phyloP scores from a whole-genome alignment of 2,329 filamentous ascomycete genomes.

The Aspergillus persii region DNA sequence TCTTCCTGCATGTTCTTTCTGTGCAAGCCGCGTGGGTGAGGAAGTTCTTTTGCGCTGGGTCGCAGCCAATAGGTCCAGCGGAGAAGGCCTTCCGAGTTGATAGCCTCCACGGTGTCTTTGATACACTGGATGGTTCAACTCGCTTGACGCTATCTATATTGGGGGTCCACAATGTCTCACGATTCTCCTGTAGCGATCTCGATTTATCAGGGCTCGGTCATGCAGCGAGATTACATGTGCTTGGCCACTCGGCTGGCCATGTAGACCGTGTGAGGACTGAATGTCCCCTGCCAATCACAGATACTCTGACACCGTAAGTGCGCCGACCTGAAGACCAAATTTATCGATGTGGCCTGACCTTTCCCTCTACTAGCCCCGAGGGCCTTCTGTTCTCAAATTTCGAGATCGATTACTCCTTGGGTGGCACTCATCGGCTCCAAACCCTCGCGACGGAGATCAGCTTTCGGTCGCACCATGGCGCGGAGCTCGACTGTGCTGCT shows the following conservation, averaged over 20 bases:
- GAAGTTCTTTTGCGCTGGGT: not conserved
- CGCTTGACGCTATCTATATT: not conserved
- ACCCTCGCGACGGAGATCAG: conserved; percentile 3
- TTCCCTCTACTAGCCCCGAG: not conserved
- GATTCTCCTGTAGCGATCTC: not conserved
- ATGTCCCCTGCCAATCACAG: not conserved
- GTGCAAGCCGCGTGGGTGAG: conserved; percentile 2
- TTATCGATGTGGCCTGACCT: not conserved
- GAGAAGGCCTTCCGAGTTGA: not conserved
- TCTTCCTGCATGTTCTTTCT: not conserved
- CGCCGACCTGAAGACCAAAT: no score
- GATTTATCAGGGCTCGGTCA: not conserved
- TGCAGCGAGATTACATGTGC: not conserved
- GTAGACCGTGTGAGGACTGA: not conserved
- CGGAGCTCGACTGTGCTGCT: not conserved
- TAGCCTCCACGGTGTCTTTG: not conserved
- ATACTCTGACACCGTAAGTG: not conserved
- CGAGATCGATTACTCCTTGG: conserved; percentile 2
- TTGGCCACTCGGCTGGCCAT: conserved; percentile 1
- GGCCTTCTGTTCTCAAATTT: not conserved
- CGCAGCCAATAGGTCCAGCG: not conserved
- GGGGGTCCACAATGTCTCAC: conserved; percentile 1
- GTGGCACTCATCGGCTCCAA: not conserved
- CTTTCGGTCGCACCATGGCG: not conserved
- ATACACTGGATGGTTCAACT: not conserved